Conservation (phyloP, 495 filamentous ascomycete genomes). For the Pyronema domesticum region DNA sequence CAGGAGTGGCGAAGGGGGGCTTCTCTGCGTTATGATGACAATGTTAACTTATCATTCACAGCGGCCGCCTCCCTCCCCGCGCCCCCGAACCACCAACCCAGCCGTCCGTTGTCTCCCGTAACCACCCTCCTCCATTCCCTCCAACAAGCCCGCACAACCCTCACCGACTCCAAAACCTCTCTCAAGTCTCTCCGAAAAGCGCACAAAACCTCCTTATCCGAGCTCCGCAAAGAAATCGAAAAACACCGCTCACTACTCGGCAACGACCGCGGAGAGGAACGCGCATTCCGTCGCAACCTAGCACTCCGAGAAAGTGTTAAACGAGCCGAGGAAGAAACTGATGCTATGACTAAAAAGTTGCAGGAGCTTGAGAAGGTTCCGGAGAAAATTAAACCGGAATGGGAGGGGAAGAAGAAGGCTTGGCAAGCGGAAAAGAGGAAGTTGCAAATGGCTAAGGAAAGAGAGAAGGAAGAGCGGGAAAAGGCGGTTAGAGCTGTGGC, state of each 20-base stretch:
- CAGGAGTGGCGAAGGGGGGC: not conserved
- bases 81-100: slow-evolving; percentile 14
- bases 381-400: slow-evolving; percentile 20
- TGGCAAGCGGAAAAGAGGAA: slow-evolving; percentile 11
- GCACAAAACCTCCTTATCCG: slow-evolving; percentile 19
- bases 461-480: slow-evolving; percentile 18
- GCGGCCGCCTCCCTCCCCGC: slow-evolving; percentile 12
- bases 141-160: slow-evolving; percentile 17
- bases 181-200: slow-evolving; percentile 20
- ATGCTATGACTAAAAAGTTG: slow-evolving; percentile 18
- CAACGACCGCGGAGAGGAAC: slow-evolving; percentile 24
- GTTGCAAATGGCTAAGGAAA: slow-evolving; percentile 13
- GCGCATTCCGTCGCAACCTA: slow-evolving; percentile 23
- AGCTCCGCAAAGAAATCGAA: slow-evolving; percentile 24
- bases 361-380: slow-evolving; percentile 15
- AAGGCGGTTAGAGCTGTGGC: slow-evolving; percentile 18
- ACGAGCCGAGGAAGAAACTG: slow-evolving; percentile 23
- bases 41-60: slow-evolving; percentile 8
- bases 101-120: slow-evolving; percentile 23
- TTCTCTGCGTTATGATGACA: not conserved
- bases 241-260: slow-evolving; percentile 17
- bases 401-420: slow-evolving; percentile 20
- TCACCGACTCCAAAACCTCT: slow-evolving; percentile 18
- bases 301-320: slow-evolving; percentile 23
- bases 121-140: slow-evolving; percentile 23